These are phyloP conservation scores for Diutina ranongensis DNA, from an alignment of 1,139 yeast genomes.

Conservation along the genomic window DNA sequence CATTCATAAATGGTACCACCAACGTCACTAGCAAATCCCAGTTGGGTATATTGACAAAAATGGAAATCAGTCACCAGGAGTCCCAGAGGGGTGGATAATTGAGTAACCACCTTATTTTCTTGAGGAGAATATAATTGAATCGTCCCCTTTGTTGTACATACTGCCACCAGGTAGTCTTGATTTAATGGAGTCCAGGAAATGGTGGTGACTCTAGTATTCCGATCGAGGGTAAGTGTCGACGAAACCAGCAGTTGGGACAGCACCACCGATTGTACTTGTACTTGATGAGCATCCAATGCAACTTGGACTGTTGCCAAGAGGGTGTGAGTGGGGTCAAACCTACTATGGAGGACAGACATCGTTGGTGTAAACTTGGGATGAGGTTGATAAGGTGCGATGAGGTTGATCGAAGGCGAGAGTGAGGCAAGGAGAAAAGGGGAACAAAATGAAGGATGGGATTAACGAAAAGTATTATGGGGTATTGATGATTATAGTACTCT, in stretches of 20 bases:
- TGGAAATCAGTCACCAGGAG: slow-evolving; percentile 44
- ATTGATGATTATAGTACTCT: not conserved
- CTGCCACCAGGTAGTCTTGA: slow-evolving; percentile 36
- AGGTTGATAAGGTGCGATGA: not conserved
- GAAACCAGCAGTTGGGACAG: slow-evolving; percentile 26
- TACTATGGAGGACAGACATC: slow-evolving; percentile 1
- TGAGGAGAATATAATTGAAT: slow-evolving; percentile 59
- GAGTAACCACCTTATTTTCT: slow-evolving; percentile 42
- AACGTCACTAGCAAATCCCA: slow-evolving; percentile 55
- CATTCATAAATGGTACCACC: slow-evolving; percentile 56
- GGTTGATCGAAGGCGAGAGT: too few species aligned
- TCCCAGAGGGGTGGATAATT: slow-evolving; percentile 39
- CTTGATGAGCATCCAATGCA: slow-evolving; percentile 64
- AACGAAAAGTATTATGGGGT: not conserved
- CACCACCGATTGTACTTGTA: slow-evolving; percentile 49
- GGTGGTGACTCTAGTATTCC: slow-evolving; percentile 38
- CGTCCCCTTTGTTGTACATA: slow-evolving; percentile 60
- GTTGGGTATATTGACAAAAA: slow-evolving; percentile 26
- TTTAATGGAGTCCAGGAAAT: slow-evolving; percentile 41
- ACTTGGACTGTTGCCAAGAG: slow-evolving; percentile 57
- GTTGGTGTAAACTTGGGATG: not conserved
- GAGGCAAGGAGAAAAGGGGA: not conserved
- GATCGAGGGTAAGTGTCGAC: slow-evolving; percentile 40
- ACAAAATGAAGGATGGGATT: not conserved
- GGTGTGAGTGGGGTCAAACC: slow-evolving; percentile 45